Evolutionary conservation across 2,329 filamentous ascomycete species (phyloP), one percentile per base, ranked within the genome.

Genomic region (Hypoxylon sp.): DNA sequence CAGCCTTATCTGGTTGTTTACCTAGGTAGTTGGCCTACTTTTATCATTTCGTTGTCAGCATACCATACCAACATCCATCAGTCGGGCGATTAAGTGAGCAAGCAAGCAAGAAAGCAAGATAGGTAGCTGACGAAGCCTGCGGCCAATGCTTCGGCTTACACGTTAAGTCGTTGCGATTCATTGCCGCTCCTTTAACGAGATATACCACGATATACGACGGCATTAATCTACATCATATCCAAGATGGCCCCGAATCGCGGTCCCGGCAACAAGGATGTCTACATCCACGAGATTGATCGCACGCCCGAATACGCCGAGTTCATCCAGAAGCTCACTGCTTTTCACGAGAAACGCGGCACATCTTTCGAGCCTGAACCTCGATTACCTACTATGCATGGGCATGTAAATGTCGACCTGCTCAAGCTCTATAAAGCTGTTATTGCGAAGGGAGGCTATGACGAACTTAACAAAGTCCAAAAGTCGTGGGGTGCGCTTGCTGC

Each of bases 361-460:
- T 82, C 85, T 63, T 89, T 97, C 73, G 94, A 97, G 68, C 86
- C 90, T 31, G 91, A 94, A 78, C 94, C 90, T 84, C 70, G 76
- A 46, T 74, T 79, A 8, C 76, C 74, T 60, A 78, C 94, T 56
- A 94, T 93, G 81, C 89, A 97, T 74, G 93, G 92, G 67, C 87
- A 87, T 72, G 90, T 90, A 67, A 90, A 91, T 71, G 87, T 97
- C 68, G 92, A 97, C 76, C 85, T 97, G 29, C 84, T 90, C 77
- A 91, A 92, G 75, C 87, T 97, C 31, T 97, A 93, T 84, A 91
- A 92, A 70, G 87, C 90, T 72, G 92, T 97, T 17, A 86, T 92
- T 59, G 87, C 87, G 22, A 89, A 90, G 74, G 94, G 94, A 58
- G 94, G 94, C 65, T 97, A 97, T 79, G 94, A 97, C 81, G 91